These are phyloP conservation scores for Populus hybrid DNA, from an alignment of 441 rosid species.

Conservation along the genomic window DNA sequence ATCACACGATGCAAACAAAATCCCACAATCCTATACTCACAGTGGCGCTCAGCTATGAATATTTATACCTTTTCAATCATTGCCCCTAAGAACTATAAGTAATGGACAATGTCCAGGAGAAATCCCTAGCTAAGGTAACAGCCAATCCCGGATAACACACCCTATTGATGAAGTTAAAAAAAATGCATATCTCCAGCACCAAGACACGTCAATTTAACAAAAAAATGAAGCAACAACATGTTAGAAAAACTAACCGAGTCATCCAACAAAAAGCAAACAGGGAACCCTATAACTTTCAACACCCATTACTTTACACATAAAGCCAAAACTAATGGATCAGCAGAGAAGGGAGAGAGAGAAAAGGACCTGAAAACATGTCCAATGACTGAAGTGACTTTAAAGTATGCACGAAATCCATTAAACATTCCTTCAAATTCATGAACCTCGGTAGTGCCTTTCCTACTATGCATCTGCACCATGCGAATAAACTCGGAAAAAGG, in stretches of 20 bases:
- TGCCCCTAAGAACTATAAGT: neutral
- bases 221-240: neutral
- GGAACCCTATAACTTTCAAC: no score
- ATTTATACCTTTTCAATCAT: neutral
- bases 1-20: neutral
- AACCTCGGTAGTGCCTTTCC: conserved; percentile 80
- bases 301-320: no score
- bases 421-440: conserved; percentile 81
- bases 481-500: conserved; percentile 8
- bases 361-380: conserved; percentile 94
- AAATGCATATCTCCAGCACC: neutral
- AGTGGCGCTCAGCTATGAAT: neutral
- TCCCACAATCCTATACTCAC: neutral
- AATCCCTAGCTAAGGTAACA: neutral
- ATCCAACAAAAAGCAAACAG: no score
- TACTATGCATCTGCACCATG: conserved; percentile 59
- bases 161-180: neutral
- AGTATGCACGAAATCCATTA: conserved; percentile 53
- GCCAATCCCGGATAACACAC: neutral
- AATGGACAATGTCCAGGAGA: neutral
- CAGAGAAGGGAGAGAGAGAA: conserved; percentile 16
- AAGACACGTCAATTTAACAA: neutral
- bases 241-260: no score
- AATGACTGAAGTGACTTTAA: conserved; percentile 78
- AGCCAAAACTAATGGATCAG: no score